Evolutionary conservation across 2,329 filamentous ascomycete genomes (phyloP).

Genomic region (Colletotrichum theobromicola): DNA sequence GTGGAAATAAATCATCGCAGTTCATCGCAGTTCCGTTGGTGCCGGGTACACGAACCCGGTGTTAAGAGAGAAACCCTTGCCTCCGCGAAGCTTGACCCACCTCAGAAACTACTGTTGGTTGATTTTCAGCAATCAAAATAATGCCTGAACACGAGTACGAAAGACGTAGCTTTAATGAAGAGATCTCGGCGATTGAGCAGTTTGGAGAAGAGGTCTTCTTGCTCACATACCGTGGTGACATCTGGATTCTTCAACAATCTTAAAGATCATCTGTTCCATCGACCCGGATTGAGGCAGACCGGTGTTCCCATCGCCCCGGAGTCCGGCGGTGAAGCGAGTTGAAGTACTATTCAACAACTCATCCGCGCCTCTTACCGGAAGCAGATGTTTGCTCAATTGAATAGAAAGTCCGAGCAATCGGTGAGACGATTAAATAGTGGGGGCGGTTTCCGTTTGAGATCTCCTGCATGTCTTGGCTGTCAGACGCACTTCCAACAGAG

Average conservation of each 20-base stretch:
- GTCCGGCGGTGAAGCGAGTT: not conserved
- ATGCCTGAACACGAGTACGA: not conserved
- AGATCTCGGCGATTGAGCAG: not conserved
- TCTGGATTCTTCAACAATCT: not conserved
- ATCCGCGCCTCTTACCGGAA: not conserved
- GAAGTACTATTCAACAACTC: not conserved
- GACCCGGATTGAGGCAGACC: not conserved
- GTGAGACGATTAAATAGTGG: not conserved
- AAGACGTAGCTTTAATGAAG: not conserved
- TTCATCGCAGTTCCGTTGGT: not conserved
- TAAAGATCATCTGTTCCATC: not conserved
- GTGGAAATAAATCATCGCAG: not conserved
- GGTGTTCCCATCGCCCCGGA: not conserved
- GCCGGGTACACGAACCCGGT: not conserved
- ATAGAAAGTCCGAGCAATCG: not conserved
- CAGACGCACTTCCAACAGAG: not conserved
- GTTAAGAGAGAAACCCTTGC: not conserved
- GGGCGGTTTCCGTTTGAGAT: not conserved
- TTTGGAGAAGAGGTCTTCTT: not conserved
- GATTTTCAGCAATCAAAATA: not conserved
- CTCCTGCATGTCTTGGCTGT: not conserved
- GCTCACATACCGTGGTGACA: not conserved
- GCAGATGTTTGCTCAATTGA: not conserved
- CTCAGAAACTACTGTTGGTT: not conserved
- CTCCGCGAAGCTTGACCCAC: not conserved